These are phyloP conservation scores for Arctium lappa DNA, from an alignment of 129 eudicot species.

Conservation along the genomic window DNA sequence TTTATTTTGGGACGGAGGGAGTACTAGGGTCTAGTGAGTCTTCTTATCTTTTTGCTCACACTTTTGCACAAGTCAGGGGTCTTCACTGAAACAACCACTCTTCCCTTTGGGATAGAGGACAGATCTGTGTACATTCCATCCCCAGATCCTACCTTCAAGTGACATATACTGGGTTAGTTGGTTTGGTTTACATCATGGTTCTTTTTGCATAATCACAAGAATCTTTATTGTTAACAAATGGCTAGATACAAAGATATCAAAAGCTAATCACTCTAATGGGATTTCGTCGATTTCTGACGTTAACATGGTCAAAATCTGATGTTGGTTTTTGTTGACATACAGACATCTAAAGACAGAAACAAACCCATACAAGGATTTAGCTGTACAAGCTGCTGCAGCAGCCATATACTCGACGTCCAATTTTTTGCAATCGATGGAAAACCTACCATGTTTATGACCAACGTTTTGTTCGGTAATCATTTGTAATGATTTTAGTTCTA, in stretches of 20 bases:
- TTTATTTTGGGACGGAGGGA: not conserved
- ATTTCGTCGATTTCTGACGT: not conserved
- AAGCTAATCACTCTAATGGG: not conserved
- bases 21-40: too few relatives aligned
- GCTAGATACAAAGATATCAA: not conserved
- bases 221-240: not conserved
- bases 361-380: slow-evolving; percentile 41
- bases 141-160: not conserved
- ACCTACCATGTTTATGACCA: slow-evolving; percentile 55
- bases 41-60: not conserved
- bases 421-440: slow-evolving; percentile 60
- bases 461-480: not conserved
- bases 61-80: too few relatives aligned
- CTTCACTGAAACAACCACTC: too few relatives aligned
- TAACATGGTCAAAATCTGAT: not conserved
- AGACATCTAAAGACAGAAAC: slow-evolving; percentile 44
- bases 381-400: slow-evolving; percentile 88
- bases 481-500: slow-evolving; percentile 18
- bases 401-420: slow-evolving; percentile 86
- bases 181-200: not conserved
- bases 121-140: too few relatives aligned
- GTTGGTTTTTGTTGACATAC: slow-evolving; percentile 19
- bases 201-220: not conserved
- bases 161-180: not conserved
- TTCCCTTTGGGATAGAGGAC: too few relatives aligned